Evolutionary conservation across 352 stramenopile genomes (phyloP), one percentile per base, ranked within the genome.

Genomic region (Pythium utonaiense): DNA sequence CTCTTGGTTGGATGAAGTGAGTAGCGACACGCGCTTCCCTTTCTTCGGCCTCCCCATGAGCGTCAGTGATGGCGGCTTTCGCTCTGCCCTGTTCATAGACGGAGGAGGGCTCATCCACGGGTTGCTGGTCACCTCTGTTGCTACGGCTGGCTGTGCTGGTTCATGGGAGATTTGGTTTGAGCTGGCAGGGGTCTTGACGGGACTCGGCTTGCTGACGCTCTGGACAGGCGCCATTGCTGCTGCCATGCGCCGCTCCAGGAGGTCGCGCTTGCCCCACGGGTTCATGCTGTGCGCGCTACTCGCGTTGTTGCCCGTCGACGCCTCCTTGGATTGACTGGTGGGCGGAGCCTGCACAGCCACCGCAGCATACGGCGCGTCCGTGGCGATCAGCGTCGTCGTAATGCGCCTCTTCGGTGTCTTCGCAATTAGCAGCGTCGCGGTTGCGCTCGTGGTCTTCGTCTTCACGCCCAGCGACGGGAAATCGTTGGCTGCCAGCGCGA

Each of bases 241-340:
- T 13, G 47, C 62, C 69, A 85, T 78, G 16, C 78, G 66, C 38
- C 67, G 67, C 63, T 88, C 78, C 5, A 88, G 36, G 16, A 84
- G 62, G n/a, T 70, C 74, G 1, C 55, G 65, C 34, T 80, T 86
- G 27, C 66, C 42, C 74, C 74, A 88, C 12, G 53, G 62, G 7
- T 69, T 63, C 2, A 25, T 41, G 6, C 55, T 52, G 10, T 28
- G 31, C n/a, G 44, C 59, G 22, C 14, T 36, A 14, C 5, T 45
- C 9, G 55, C 14, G 7, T 47, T 36, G 19, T 21, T 3, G 30
- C 22, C 12, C 13, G 9, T 28, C 42, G 21, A 3, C 25, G 42
- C 19, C 13, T 33, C 24, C 27, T 53, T 30, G 13, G 25, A 33
- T 14, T 53, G 30, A 24, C 50, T 38, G 50, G 31, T 30, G n/a